Conservation (phyloP, 192 early-diverging fungal genomes). For the Coemansia sp. region DNA sequence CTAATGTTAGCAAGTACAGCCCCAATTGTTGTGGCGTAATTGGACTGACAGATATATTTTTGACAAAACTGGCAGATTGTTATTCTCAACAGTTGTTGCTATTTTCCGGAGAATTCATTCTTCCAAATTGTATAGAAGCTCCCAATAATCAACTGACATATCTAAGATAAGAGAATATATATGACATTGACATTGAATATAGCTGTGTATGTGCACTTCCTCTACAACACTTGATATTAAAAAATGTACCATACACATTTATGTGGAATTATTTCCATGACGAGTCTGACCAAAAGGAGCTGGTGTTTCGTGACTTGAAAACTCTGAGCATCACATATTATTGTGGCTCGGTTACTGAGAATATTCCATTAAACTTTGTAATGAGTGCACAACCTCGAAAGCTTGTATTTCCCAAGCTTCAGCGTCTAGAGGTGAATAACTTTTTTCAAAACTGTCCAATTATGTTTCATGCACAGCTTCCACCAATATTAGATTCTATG, state of each 20-base stretch:
- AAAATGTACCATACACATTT: neutral
- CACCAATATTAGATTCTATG: neutral
- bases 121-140: neutral
- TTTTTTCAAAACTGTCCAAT: slow-evolving; percentile 5
- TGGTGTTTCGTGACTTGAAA: neutral
- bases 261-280: neutral
- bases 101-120: neutral
- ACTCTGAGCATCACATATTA: neutral
- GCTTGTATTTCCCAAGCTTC: slow-evolving; percentile 6
- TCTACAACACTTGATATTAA: neutral
- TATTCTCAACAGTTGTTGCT: neutral
- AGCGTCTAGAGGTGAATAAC: neutral
- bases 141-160: neutral
- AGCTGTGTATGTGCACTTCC: neutral
- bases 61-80: neutral
- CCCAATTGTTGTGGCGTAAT: neutral
- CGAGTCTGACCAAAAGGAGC: neutral
- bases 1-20: neutral
- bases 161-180: neutral
- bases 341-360: neutral
- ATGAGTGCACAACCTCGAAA: neutral
- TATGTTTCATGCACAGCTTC: neutral
- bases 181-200: neutral
- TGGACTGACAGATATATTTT: neutral
- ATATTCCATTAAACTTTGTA: too few relatives aligned